phyloP scores from a whole-genome alignment of 305 asterid species.

The Plantago coronopus region DNA sequence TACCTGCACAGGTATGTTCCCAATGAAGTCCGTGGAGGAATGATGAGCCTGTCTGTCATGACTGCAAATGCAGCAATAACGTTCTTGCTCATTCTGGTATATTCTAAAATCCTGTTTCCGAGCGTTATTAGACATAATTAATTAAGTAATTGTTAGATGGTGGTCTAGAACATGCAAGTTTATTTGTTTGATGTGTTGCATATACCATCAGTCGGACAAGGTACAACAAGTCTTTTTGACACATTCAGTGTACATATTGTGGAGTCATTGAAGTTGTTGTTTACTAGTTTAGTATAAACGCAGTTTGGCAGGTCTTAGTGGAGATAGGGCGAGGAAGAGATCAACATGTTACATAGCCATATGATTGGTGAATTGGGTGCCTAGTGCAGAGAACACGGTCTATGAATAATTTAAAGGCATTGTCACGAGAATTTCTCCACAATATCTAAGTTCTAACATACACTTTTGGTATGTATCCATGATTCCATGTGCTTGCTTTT shows the following conservation, averaged over 20 bases:
- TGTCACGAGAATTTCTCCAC: background rate
- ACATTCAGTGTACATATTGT: background rate
- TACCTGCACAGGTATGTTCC: conserved; percentile 67
- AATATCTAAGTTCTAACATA: too few relatives aligned
- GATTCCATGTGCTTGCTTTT: background rate
- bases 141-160: background rate
- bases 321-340: background rate
- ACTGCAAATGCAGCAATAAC: conserved; percentile 63
- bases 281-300: background rate
- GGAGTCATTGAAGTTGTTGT: background rate
- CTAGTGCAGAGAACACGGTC: too few relatives aligned
- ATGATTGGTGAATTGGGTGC: background rate
- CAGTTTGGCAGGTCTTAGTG: background rate
- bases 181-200: background rate
- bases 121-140: background rate
- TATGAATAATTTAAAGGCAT: too few relatives aligned
- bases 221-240: background rate
- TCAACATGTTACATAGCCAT: background rate
- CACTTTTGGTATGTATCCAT: background rate
- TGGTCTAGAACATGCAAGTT: background rate
- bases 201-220: background rate
- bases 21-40: conserved; percentile 89
- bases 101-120: conserved; percentile 22
- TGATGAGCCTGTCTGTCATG: conserved; percentile 65
- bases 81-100: conserved; percentile 61